Evolutionary conservation across 306 rosid species (phyloP).

Genomic region (Lathyrus tuberosus): DNA sequence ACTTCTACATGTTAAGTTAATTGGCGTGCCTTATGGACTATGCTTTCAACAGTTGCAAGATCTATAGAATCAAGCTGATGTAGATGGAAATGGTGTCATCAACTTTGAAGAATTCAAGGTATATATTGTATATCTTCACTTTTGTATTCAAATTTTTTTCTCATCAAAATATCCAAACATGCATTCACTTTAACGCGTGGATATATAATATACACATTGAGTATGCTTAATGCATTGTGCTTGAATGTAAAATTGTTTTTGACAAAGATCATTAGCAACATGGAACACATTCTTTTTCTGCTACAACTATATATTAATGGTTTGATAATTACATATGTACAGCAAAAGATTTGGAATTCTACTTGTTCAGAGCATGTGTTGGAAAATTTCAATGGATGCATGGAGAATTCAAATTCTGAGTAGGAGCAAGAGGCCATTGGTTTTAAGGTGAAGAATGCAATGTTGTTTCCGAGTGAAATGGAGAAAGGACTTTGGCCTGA

Average conservation of each 20-base stretch:
- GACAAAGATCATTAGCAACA: constrained; percentile 13
- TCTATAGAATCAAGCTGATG: constrained; percentile 84
- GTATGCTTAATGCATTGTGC: not conserved
- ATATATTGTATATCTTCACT: constrained; percentile 29
- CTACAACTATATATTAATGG: constrained; percentile 5
- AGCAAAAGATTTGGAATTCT: constrained; percentile 71
- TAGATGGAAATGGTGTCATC: constrained; percentile 70
- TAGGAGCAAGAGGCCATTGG: constrained; percentile 55
- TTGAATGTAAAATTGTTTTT: constrained; percentile 8
- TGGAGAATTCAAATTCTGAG: constrained; percentile 37
- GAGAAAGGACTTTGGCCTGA: constrained; percentile 91
- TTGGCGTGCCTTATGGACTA: constrained; percentile 70
- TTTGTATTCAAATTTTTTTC: not conserved
- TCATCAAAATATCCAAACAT: not conserved
- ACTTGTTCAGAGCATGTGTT: constrained; percentile 47
- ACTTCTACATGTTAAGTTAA: constrained; percentile 63
- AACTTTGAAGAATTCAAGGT: constrained; percentile 88
- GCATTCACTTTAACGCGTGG: too few relatives aligned
- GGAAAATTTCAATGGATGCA: constrained; percentile 44
- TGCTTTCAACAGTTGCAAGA: constrained; percentile 76
- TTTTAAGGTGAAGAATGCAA: constrained; percentile 74
- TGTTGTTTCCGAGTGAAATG: constrained; percentile 68
- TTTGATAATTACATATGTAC: constrained; percentile 44
- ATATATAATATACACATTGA: too few relatives aligned
- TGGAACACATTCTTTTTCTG: constrained; percentile 5